These are phyloP conservation scores for Boletellus ananas DNA, from an alignment of 768 basidiomycete species.

Conservation along the genomic window DNA sequence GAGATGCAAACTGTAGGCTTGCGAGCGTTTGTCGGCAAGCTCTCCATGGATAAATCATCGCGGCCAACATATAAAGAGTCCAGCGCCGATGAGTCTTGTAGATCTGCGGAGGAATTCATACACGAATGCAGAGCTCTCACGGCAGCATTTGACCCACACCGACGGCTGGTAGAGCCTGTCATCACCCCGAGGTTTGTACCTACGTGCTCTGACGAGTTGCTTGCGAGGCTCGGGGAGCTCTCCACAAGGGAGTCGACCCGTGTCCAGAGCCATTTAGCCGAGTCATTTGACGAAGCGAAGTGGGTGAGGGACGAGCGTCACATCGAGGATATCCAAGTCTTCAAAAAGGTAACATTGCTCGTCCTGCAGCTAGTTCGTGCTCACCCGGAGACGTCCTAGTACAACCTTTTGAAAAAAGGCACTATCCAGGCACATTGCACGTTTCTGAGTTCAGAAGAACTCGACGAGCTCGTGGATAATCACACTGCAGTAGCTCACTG, in stretches of 20 bases:
- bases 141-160: slow-evolving; percentile 39
- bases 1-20: slow-evolving; percentile 69
- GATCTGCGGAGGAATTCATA: slow-evolving; percentile 55
- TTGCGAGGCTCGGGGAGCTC: slow-evolving; percentile 58
- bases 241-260: slow-evolving; percentile 43
- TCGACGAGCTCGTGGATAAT: slow-evolving; percentile 44
- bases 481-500: slow-evolving; percentile 79
- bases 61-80: slow-evolving; percentile 68
- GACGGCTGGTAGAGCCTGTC: slow-evolving; percentile 69
- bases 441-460: slow-evolving; percentile 53
- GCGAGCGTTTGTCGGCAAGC: slow-evolving; percentile 82
- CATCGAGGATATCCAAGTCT: slow-evolving; percentile 69
- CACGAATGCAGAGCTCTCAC: slow-evolving; percentile 42
- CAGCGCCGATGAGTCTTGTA: slow-evolving; percentile 46
- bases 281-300: slow-evolving; percentile 71
- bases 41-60: slow-evolving; percentile 84
- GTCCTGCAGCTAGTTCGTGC: not conserved
- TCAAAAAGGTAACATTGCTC: slow-evolving; percentile 50
- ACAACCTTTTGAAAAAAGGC: slow-evolving; percentile 53
- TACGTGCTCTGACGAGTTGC: slow-evolving; percentile 73
- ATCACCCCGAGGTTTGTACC: slow-evolving; percentile 89
- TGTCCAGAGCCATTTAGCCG: slow-evolving; percentile 82
- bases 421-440: slow-evolving; percentile 91
- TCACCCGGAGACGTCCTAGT: slow-evolving; percentile 35
- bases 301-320: slow-evolving; percentile 62